Percentiles rank a stretch among this genome's conserved stretches.
Conservation (phyloP, 352 stramenopile species). For the Elongisporangium senticosum region DNA sequence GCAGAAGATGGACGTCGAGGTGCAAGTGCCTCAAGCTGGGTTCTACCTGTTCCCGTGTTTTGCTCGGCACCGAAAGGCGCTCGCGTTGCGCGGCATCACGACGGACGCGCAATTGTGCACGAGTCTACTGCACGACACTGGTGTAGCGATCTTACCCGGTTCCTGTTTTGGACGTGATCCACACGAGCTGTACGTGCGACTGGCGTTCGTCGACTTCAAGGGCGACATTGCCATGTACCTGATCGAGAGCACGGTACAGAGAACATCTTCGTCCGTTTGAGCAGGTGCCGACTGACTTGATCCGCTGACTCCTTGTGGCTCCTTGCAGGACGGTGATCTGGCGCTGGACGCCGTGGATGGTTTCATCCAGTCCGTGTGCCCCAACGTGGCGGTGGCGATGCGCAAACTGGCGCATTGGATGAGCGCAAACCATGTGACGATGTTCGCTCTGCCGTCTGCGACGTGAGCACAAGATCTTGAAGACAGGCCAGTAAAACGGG, state of each 20-base stretch:
- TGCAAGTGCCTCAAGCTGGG: conserved; percentile 65
- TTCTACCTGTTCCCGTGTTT: conserved; percentile 88
- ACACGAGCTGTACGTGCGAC: conserved; percentile 70
- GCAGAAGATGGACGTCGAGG: conserved; percentile 78
- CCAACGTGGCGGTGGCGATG: conserved; percentile 83
- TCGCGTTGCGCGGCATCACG: conserved; percentile 51
- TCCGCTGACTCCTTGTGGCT: conserved; percentile 4
- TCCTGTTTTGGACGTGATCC: conserved; percentile 76
- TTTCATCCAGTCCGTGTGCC: conserved; percentile 86
- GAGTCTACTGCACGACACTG: conserved; percentile 75
- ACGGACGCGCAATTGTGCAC: conserved; percentile 75
- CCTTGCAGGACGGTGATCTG: conserved; percentile 51
- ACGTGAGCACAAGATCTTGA: conserved; percentile 2
- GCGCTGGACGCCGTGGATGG: conserved; percentile 66
- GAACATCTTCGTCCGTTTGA: not conserved
- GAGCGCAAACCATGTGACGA: conserved; percentile 7
- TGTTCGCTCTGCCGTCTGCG: not conserved
- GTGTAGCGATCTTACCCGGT: conserved; percentile 78
- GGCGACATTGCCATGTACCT: conserved; percentile 83
- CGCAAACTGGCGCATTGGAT: conserved; percentile 73
- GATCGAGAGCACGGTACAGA: conserved; percentile 78
- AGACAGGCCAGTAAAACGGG: not conserved
- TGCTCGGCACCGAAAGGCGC: conserved; percentile 53
- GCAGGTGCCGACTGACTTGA: not conserved
- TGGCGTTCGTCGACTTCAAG: conserved; percentile 88